Conservation (phyloP, 2,329 filamentous ascomycete species). For the Microsporum canis region DNA sequence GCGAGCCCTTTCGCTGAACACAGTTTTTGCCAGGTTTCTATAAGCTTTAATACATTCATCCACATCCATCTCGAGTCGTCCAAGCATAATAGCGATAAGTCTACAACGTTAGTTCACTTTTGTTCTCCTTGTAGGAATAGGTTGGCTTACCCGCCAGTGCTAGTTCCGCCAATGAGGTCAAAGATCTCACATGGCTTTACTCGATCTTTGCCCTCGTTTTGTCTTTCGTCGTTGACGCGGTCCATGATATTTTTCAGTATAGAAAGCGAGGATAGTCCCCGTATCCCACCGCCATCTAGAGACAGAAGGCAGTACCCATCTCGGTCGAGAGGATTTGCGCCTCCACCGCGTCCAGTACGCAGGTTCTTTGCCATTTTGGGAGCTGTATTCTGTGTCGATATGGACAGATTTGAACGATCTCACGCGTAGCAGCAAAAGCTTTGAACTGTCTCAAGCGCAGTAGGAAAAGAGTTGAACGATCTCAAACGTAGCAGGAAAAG, state of each 20-base stretch:
- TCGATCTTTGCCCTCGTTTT: slow-evolving; percentile 19
- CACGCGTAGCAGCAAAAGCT: no score
- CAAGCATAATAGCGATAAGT: slow-evolving; percentile 28
- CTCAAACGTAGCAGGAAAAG: no score
- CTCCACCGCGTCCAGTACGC: slow-evolving; percentile 1
- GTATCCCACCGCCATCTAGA: slow-evolving; percentile 56
- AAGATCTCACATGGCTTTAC: slow-evolving; percentile 26
- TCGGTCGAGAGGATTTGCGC: slow-evolving; percentile 9
- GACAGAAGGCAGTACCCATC: slow-evolving; percentile 11
- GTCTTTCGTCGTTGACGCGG: slow-evolving; percentile 9
- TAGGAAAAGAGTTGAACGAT: no score
- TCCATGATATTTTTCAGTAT: slow-evolving; percentile 90
- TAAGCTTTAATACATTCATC: slow-evolving; percentile 22
- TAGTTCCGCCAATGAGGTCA: slow-evolving; percentile 26
- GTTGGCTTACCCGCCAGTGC: slow-evolving; percentile 23
- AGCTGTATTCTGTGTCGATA: no score
- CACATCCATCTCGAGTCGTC: slow-evolving; percentile 24
- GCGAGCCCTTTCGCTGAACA: slow-evolving; percentile 20
- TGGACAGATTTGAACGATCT: no score
- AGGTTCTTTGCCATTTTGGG: no score
- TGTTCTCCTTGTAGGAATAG: slow-evolving; percentile 9
- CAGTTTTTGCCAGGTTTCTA: slow-evolving; percentile 15
- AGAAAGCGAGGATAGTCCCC: slow-evolving; percentile 54
- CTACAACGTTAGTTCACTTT: slow-evolving; percentile 11
- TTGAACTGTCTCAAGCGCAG: no score